Evolutionary conservation across 1,139 yeast genomes (phyloP).

Genomic region (Sugiyamaella neomexicana): DNA sequence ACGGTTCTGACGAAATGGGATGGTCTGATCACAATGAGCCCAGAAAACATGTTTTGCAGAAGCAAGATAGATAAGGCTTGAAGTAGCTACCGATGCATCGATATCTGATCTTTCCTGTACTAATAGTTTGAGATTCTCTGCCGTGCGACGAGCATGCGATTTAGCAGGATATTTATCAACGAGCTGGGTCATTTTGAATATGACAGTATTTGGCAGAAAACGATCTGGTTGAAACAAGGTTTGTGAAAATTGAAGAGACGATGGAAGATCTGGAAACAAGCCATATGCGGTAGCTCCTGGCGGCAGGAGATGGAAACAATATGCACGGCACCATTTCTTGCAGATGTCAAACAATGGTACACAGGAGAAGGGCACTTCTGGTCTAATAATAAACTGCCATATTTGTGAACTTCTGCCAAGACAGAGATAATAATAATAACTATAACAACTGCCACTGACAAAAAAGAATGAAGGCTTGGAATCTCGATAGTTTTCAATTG

Average conservation of each 20-base stretch:
- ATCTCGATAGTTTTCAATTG: neutral
- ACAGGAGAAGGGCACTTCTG: neutral
- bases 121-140: constrained; percentile 39
- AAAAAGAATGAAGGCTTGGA: neutral
- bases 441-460: too few species aligned
- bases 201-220: too few species aligned
- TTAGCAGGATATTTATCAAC: constrained; percentile 56
- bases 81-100: constrained; percentile 24
- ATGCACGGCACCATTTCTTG: constrained; percentile 1
- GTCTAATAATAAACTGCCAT: too few species aligned
- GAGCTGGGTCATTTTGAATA: neutral
- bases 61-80: constrained; percentile 54
- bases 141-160: constrained; percentile 51
- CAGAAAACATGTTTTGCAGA: constrained; percentile 64
- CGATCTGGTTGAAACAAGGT: neutral
- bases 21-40: constrained; percentile 78
- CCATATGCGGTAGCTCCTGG: neutral
- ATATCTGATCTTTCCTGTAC: constrained; percentile 25
- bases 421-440: too few species aligned
- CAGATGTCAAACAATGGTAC: neutral
- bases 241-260: neutral
- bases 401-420: too few species aligned
- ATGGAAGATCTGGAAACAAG: neutral
- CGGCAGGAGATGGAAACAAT: neutral
- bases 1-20: constrained; percentile 83